Evolutionary conservation across 1,284 basidiomycete genomes (phyloP).

Genomic region (Boletus smithii): DNA sequence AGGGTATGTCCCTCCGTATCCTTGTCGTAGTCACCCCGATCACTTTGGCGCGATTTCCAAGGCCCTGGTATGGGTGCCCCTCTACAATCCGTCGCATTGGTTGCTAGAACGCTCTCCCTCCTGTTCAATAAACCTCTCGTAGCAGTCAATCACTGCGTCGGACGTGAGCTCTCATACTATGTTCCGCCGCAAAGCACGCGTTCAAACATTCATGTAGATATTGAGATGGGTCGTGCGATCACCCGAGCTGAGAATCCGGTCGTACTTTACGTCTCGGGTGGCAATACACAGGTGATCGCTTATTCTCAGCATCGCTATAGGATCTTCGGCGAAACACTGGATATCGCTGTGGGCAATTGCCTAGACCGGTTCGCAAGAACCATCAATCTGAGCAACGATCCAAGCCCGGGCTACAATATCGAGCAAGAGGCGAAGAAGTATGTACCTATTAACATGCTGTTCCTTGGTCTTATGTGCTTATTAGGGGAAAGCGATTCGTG

Average conservation of each 20-base stretch:
- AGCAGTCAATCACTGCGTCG: conserved; percentile 98
- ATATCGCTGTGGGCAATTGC: conserved; percentile 99
- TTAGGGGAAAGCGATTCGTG: conserved; percentile 71
- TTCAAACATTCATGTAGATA: conserved; percentile 56
- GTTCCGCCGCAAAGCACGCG: background rate
- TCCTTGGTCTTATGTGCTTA: conserved; percentile 1
- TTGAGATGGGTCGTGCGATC: conserved; percentile 97
- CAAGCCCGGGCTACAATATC: conserved; percentile 97
- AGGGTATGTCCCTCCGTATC: conserved; percentile 55
- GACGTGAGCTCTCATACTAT: conserved; percentile 60
- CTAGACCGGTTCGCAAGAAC: conserved; percentile 96
- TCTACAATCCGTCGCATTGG: conserved; percentile 89
- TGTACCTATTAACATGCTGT: background rate
- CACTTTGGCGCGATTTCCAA: conserved; percentile 31
- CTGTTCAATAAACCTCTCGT: conserved; percentile 90
- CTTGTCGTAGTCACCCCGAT: background rate
- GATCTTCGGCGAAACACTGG: conserved; percentile 98
- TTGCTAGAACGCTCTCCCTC: conserved; percentile 90
- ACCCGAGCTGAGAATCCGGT: conserved; percentile 95
- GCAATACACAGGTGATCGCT: conserved; percentile 99
- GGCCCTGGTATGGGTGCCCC: conserved; percentile 99
- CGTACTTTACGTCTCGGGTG: conserved; percentile 97
- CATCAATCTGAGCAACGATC: conserved; percentile 95
- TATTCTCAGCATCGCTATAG: conserved; percentile 97
- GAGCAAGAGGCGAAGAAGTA: conserved; percentile 93